Percentiles rank a stretch among this genome's conserved stretches.
phyloP scores from a whole-genome alignment of 163 green algal species.

The Chlorella variabilis region DNA sequence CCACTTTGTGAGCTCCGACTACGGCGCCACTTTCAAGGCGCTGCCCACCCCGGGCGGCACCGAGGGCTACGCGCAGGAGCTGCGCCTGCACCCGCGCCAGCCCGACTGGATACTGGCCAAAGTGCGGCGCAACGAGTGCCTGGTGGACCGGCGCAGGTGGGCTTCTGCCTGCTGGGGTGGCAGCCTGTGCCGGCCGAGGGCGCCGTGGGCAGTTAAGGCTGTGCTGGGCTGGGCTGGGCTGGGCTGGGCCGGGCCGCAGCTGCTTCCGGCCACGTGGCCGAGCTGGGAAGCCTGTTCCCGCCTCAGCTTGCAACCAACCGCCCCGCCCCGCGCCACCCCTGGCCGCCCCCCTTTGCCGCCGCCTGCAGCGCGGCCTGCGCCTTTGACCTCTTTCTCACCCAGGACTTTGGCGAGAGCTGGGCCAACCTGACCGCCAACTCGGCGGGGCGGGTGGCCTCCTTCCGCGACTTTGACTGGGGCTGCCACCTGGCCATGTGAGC shows the following conservation, averaged over 20 bases:
- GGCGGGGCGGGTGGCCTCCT: constrained; percentile 67
- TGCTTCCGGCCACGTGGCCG: too few relatives aligned
- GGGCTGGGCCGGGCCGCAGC: too few relatives aligned
- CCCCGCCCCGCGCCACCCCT: not conserved
- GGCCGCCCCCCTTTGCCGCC: not conserved
- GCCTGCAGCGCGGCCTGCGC: constrained; percentile 44
- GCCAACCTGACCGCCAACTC: constrained; percentile 76
- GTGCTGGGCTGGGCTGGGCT: too few relatives aligned
- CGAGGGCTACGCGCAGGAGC: constrained; percentile 44
- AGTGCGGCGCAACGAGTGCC: constrained; percentile 54
- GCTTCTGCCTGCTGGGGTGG: not conserved
- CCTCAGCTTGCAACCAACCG: too few relatives aligned
- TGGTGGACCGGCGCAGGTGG: constrained; percentile 34
- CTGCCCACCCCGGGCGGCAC: constrained; percentile 38
- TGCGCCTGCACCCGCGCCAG: constrained; percentile 55
- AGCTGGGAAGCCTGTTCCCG: too few relatives aligned
- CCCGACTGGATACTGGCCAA: constrained; percentile 65
- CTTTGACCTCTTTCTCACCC: constrained; percentile 66
- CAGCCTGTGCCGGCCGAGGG: too few relatives aligned
- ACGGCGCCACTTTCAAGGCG: constrained; percentile 42
- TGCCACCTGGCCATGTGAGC: constrained; percentile 44
- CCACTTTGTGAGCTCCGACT: constrained; percentile 57
- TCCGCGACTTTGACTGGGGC: constrained; percentile 89
- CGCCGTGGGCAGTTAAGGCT: too few relatives aligned
- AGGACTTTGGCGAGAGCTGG: constrained; percentile 62